phyloP scores from a whole-genome alignment of 2,329 filamentous ascomycete species.

The Diaporthe ampelina region DNA sequence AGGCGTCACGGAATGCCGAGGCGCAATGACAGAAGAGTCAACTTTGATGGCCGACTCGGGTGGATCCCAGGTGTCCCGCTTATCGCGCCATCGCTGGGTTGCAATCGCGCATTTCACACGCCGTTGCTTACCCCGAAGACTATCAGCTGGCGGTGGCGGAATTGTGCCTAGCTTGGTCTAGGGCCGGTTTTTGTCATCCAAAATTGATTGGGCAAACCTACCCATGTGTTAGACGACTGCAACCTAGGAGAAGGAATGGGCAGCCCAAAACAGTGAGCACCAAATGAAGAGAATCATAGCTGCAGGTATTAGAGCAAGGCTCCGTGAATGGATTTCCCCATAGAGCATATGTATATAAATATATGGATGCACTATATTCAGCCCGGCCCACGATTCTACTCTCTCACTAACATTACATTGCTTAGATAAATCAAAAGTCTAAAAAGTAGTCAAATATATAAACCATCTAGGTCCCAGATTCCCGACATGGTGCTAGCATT shows the following conservation, averaged over 20 bases:
- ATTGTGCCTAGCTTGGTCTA: background rate
- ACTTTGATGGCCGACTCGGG: background rate
- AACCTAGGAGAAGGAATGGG: too few relatives aligned
- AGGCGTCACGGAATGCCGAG: background rate
- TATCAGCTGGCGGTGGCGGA: background rate
- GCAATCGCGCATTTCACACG: constrained; percentile 11
- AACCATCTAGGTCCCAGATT: too few relatives aligned
- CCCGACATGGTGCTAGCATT: background rate
- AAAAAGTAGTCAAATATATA: too few relatives aligned
- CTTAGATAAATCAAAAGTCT: too few relatives aligned
- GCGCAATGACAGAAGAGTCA: constrained; percentile 12
- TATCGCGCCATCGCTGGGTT: constrained; percentile 35
- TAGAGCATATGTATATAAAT: too few relatives aligned
- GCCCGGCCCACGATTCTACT: too few relatives aligned
- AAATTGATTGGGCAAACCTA: background rate
- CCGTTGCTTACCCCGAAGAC: constrained; percentile 5
- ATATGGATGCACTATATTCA: too few relatives aligned
- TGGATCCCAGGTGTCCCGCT: constrained; percentile 13
- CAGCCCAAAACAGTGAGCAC: too few relatives aligned
- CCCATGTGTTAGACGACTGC: background rate
- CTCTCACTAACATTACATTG: too few relatives aligned
- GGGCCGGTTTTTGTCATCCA: background rate
- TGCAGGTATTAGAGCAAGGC: too few relatives aligned
- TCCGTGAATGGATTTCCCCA: too few relatives aligned
- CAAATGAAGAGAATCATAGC: too few relatives aligned